phyloP scores from a whole-genome alignment of 441 rosid genomes.

The Cnidoscolus chayamansa region DNA sequence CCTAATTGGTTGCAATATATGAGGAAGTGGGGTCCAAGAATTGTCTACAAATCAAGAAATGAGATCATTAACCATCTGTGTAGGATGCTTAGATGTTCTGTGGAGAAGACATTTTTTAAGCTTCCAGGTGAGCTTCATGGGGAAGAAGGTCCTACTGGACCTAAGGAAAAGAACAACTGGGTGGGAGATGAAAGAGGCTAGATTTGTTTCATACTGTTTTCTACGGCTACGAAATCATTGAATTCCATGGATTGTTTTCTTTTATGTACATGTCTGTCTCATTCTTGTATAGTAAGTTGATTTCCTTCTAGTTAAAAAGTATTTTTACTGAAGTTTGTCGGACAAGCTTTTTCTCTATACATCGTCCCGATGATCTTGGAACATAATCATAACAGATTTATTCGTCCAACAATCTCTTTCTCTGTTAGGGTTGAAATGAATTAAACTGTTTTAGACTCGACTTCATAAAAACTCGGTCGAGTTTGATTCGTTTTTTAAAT shows the following conservation, averaged over 20 bases:
- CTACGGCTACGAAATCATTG: background rate
- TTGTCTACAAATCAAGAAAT: slow-evolving; percentile 58
- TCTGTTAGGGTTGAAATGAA: too few species aligned
- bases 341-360: too few species aligned
- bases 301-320: background rate
- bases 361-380: too few species aligned
- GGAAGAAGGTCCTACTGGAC: slow-evolving; percentile 93
- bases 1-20: slow-evolving; percentile 80
- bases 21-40: slow-evolving; percentile 86
- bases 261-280: slow-evolving; percentile 2
- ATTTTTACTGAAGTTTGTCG: too few species aligned
- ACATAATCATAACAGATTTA: too few species aligned
- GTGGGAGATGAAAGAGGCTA: slow-evolving; percentile 77
- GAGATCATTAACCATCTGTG: slow-evolving; percentile 56
- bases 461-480: too few species aligned
- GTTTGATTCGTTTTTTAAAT: too few species aligned
- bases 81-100: slow-evolving; percentile 33
- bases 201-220: background rate
- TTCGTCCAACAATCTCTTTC: too few species aligned
- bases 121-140: slow-evolving; percentile 69
- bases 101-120: slow-evolving; percentile 41
- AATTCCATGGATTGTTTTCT: background rate
- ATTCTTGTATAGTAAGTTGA: slow-evolving; percentile 4
- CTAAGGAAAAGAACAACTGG: slow-evolving; percentile 93
- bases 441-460: too few species aligned